Evolutionary conservation across 495 filamentous ascomycete species (phyloP), one percentile per base, ranked within the genome.

Genomic region (Collariella sp.): DNA sequence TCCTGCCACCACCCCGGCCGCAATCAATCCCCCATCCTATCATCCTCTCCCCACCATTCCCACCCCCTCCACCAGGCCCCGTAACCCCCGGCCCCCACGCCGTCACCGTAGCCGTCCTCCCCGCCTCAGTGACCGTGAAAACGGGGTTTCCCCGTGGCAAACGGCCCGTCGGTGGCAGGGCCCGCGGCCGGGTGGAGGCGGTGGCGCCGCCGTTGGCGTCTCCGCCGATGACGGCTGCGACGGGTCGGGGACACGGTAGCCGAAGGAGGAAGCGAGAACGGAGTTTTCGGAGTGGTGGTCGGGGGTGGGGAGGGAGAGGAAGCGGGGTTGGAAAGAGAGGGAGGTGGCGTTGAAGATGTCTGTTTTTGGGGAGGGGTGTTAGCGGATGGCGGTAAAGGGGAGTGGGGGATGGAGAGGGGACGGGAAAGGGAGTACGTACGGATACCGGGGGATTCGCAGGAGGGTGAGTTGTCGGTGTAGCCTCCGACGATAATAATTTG

Each of bases 401-500:
- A 9, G n/a, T 16, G 7, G 44, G 44, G 1, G 5, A 10, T 19
- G 15, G 11, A 2, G 26, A 15, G 24, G 44, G 22, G 26, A 10
- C 31, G 12, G 26, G 13, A 12, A 3, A 6, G 13, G 44, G 15
- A 31, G 9, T 15, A 16, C 24, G 16, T 46, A 46, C 85, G 87
- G 58, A 87, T 72, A 9, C 85, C 85, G 7, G 84, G 83, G 24
- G 65, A 73, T 55, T 89, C 86, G 66, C 86, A 89, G 4, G 72
- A 73, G 31, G 81, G 74, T 22, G 78, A 67, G 20, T 72, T 66
- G 13, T 80, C 82, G 18, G 83, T 78, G 65, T 86, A 89, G 10
- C 86, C 86, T 24, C 86, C 85, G 12, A 89, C 72, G 1, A 88
- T 76, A 16, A 90, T 66, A 67, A 89, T 84, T 62, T 89, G 85